Evolutionary conservation across 805 yeast species (phyloP).

Genomic region (Lachancea thermotolerans): DNA sequence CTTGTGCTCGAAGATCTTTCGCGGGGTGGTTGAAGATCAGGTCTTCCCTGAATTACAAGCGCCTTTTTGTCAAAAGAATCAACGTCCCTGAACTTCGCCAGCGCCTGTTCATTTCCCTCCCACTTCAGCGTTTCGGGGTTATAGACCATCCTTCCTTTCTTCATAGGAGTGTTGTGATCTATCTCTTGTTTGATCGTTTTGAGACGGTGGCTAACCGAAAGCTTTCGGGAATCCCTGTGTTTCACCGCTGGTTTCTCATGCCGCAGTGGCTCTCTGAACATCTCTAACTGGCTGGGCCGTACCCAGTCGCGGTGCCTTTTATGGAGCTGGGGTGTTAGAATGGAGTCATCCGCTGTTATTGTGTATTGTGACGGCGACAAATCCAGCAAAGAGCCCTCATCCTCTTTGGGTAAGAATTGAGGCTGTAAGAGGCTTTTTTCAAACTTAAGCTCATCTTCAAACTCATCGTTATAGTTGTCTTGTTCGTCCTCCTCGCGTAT

Average conservation of each 20-base stretch:
- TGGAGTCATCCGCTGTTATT: constrained; percentile 20
- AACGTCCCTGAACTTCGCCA: constrained; percentile 21
- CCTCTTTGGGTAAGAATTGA: constrained; percentile 19
- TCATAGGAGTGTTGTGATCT: constrained; percentile 29
- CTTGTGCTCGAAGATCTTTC: not conserved
- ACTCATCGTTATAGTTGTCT: constrained; percentile 10
- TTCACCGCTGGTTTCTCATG: not conserved
- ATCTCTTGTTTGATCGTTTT: constrained; percentile 30
- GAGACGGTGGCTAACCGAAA: constrained; percentile 6
- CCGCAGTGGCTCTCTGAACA: constrained; percentile 17
- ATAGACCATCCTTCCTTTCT: constrained; percentile 26
- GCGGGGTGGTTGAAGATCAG: constrained; percentile 3
- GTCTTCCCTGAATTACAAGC: constrained; percentile 16
- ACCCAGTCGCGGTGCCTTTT: constrained; percentile 21
- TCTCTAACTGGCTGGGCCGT: constrained; percentile 14
- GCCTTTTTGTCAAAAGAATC: constrained; percentile 21
- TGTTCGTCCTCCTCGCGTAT: constrained; percentile 9
- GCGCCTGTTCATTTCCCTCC: constrained; percentile 27
- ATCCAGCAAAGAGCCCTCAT: constrained; percentile 11
- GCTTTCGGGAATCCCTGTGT: not conserved
- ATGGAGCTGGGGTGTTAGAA: constrained; percentile 26
- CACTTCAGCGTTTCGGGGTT: constrained; percentile 27
- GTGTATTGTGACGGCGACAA: constrained; percentile 26
- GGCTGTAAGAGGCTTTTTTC: constrained; percentile 24
- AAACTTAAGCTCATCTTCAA: constrained; percentile 14